A percentile compares a stretch with the other conserved stretches of the same genome.
Conservation (phyloP, 1,139 yeast genomes). For the Saccharomyces hybrid region DNA sequence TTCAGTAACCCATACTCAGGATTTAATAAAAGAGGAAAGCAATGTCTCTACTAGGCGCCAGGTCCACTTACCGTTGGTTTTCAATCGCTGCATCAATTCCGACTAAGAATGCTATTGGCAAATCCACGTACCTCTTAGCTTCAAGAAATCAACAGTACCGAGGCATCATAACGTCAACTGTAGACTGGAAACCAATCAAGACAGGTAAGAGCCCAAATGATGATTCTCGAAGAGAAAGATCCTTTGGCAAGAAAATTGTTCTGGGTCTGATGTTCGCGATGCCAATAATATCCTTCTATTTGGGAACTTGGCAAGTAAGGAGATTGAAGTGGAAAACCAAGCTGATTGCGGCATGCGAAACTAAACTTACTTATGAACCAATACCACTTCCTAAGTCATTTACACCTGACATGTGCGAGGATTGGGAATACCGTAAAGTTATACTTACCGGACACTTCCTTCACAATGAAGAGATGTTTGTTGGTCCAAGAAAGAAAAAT, state of each 20-base stretch:
- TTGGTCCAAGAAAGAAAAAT: conserved; percentile 79
- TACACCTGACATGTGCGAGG: conserved; percentile 39
- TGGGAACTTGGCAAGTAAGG: conserved; percentile 91
- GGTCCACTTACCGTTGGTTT: neutral
- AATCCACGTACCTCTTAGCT: neutral
- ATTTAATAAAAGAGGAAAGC: neutral
- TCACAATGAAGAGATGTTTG: conserved; percentile 80
- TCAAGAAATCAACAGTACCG: conserved; percentile 7
- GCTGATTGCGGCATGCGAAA: conserved; percentile 74
- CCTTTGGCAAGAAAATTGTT: conserved; percentile 41
- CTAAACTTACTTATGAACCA: conserved; percentile 66
- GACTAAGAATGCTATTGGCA: neutral
- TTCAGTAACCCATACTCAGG: neutral
- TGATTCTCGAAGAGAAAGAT: conserved; percentile 27
- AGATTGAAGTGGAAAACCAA: conserved; percentile 85
- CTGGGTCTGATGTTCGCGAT: conserved; percentile 63
- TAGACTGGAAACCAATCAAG: conserved; percentile 77
- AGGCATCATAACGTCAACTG: conserved; percentile 55
- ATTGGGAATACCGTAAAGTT: conserved; percentile 77
- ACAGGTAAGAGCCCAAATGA: conserved; percentile 42
- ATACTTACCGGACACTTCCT: conserved; percentile 67
- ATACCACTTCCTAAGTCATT: conserved; percentile 57
- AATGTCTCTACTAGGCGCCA: neutral
- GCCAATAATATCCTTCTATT: conserved; percentile 78
- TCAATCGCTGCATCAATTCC: neutral